Evolutionary conservation across 495 filamentous ascomycete genomes (phyloP).

Genomic region (Xylaria flabelliformis): DNA sequence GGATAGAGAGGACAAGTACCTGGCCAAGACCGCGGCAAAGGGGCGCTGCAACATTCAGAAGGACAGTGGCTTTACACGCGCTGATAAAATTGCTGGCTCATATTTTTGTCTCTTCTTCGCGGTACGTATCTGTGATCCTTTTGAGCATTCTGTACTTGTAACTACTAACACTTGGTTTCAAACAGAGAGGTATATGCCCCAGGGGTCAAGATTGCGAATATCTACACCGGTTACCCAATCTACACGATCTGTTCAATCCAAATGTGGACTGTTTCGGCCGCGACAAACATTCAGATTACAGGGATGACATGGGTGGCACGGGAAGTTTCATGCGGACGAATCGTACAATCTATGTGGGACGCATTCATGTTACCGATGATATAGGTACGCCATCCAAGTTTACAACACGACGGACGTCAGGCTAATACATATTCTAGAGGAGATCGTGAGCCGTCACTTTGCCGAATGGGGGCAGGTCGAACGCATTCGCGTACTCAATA

Average conservation of each 20-base stretch:
- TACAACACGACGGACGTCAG: not conserved
- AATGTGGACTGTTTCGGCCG: slow-evolving; percentile 94
- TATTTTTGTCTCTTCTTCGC: slow-evolving; percentile 97
- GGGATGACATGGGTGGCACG: slow-evolving; percentile 70
- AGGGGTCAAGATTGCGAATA: slow-evolving; percentile 93
- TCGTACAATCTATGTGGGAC: slow-evolving; percentile 87
- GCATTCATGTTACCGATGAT: slow-evolving; percentile 95
- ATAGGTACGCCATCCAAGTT: slow-evolving; percentile 52
- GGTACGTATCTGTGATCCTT: not conserved
- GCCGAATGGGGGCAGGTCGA: slow-evolving; percentile 94
- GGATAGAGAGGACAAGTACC: slow-evolving; percentile 90
- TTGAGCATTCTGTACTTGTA: not conserved
- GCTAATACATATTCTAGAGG: slow-evolving; percentile 57
- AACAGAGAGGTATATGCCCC: slow-evolving; percentile 70
- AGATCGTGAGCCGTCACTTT: slow-evolving; percentile 93
- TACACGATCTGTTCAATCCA: slow-evolving; percentile 84
- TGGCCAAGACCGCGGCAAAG: slow-evolving; percentile 71
- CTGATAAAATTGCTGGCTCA: slow-evolving; percentile 73
- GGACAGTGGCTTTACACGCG: slow-evolving; percentile 88
- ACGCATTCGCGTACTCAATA: slow-evolving; percentile 86
- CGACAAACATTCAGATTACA: slow-evolving; percentile 48
- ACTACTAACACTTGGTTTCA: not conserved
- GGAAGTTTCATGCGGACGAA: slow-evolving; percentile 91
- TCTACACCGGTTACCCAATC: slow-evolving; percentile 81
- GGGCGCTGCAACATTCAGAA: slow-evolving; percentile 80